Conservation (phyloP, 2,329 filamentous ascomycete species). For the Ilyonectria robusta region DNA sequence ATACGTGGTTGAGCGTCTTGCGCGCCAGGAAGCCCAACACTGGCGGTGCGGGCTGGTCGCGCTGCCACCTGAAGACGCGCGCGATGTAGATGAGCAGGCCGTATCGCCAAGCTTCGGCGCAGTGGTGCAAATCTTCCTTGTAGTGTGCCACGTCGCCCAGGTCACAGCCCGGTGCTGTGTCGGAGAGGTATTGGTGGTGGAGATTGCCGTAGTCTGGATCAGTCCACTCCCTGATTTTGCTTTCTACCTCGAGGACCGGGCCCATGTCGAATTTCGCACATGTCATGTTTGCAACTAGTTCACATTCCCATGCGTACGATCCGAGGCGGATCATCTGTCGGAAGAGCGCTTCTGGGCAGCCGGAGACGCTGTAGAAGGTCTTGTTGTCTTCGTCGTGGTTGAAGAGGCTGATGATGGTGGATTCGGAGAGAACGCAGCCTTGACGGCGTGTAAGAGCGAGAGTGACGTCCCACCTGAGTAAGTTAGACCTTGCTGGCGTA, state of each 20-base stretch:
- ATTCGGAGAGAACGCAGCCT: constrained; percentile 43
- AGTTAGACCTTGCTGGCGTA: too few species aligned
- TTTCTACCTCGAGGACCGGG: constrained; percentile 36
- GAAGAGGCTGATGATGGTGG: constrained; percentile 31
- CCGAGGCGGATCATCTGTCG: constrained; percentile 47
- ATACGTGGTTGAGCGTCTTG: constrained; percentile 42
- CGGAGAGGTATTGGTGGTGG: constrained; percentile 3
- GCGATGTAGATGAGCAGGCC: constrained; percentile 52
- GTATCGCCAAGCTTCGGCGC: constrained; percentile 53
- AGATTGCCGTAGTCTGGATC: constrained; percentile 28
- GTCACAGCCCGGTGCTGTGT: background rate
- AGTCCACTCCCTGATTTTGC: constrained; percentile 38
- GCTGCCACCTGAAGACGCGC: constrained; percentile 47
- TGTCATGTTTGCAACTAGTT: constrained; percentile 47
- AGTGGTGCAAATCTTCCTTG: constrained; percentile 50
- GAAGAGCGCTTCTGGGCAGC: constrained; percentile 51
- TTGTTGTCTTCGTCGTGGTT: constrained; percentile 40
- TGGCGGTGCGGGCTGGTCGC: constrained; percentile 24
- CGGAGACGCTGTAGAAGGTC: constrained; percentile 52
- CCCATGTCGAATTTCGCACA: constrained; percentile 49
- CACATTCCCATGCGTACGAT: constrained; percentile 48
- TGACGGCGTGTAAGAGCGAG: constrained; percentile 51
- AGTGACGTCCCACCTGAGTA: constrained; percentile 51
- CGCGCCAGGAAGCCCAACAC: constrained; percentile 44
- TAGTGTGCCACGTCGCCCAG: constrained; percentile 20